These are phyloP conservation scores for Moniliophthora roreri DNA, from an alignment of 1,284 basidiomycete species.

Conservation along the genomic window DNA sequence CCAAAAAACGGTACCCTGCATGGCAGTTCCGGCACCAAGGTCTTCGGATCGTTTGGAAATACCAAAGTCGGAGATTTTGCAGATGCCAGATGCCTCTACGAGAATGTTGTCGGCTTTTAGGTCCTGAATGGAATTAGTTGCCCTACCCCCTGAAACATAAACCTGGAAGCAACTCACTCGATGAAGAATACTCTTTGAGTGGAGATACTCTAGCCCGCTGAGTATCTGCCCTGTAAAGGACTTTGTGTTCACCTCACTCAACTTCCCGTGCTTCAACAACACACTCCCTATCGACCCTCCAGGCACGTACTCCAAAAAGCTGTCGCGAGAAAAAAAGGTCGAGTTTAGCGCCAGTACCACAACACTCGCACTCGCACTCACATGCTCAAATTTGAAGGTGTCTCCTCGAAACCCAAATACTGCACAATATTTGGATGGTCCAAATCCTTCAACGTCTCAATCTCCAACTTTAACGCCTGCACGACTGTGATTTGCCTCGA, in stretches of 20 bases:
- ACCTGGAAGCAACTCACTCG: slow-evolving; percentile 52
- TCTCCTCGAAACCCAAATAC: slow-evolving; percentile 98
- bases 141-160: slow-evolving; percentile 7
- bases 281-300: slow-evolving; percentile 96
- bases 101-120: slow-evolving; percentile 98
- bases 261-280: slow-evolving; percentile 89
- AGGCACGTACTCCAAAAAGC: slow-evolving; percentile 97
- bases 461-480: slow-evolving; percentile 91
- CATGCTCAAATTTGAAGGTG: slow-evolving; percentile 90
- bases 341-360: slow-evolving; percentile 14
- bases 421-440: slow-evolving; percentile 98
- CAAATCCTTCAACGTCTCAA: slow-evolving; percentile 92
- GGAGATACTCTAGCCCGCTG: slow-evolving; percentile 90
- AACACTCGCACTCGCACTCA: slow-evolving; percentile 41
- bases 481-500: slow-evolving; percentile 84
- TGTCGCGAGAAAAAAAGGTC: slow-evolving; percentile 28
- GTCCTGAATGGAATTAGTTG: slow-evolving; percentile 53
- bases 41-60: slow-evolving; percentile 91
- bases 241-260: slow-evolving; percentile 90
- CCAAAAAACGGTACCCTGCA: slow-evolving; percentile 99
- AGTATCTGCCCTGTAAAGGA: slow-evolving; percentile 94
- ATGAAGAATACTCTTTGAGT: slow-evolving; percentile 90
- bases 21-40: slow-evolving; percentile 81
- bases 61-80: slow-evolving; percentile 99
- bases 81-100: slow-evolving; percentile 89